Base-by-base conservation (phyloP, 768 basidiomycete species). In the Trametes cingulata region DNA sequence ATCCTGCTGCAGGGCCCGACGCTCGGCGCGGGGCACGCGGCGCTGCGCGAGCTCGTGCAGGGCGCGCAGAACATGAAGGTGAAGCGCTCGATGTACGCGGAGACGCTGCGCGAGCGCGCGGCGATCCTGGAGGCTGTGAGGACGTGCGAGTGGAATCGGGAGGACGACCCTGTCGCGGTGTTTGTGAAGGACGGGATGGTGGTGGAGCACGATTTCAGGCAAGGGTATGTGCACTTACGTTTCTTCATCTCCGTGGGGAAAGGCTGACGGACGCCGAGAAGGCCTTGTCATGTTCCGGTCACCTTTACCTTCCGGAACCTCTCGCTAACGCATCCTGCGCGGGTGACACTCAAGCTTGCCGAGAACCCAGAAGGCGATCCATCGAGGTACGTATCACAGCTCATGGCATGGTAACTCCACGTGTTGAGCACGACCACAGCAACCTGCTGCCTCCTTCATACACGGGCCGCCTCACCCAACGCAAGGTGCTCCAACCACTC, bases 51-150 rank as follows among this genome's bases (percentile, higher is more conserved):
- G 48, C 76, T 87, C 37, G 79, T 94, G 6, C 78, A 83, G 48
- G 78, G 81, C 19, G 81, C 83, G 10, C 85, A 86, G 67, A 77
- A 74, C 45, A 80, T 80, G 12, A 90, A 91, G 73, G 80, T 80
- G 22, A 90, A 86, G 60, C 82, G 93, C 45, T 92, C 84, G 63
- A 93, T 97, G 83, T 98, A 93, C 69, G 93, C 92, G 20, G 93
- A 98, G 76, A 96, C 94, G 5, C 84, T 82, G 61, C 79, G 88
- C 48, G 86, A 94, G 72, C 85, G 85, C 68, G 71, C 73, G 64
- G 84, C 85, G 51, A 74, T 95, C 33, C 68, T 95, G 52, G 77
- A 84, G 50, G 84, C 86, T 9, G 80, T 97, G 41, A 77, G 84
- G 36, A 72, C 77, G 4, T 87, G 87, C 60, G 85, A 88, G 70